Conservation (phyloP, 2,329 filamentous ascomycete genomes). For the Lasiodiplodia sp. region DNA sequence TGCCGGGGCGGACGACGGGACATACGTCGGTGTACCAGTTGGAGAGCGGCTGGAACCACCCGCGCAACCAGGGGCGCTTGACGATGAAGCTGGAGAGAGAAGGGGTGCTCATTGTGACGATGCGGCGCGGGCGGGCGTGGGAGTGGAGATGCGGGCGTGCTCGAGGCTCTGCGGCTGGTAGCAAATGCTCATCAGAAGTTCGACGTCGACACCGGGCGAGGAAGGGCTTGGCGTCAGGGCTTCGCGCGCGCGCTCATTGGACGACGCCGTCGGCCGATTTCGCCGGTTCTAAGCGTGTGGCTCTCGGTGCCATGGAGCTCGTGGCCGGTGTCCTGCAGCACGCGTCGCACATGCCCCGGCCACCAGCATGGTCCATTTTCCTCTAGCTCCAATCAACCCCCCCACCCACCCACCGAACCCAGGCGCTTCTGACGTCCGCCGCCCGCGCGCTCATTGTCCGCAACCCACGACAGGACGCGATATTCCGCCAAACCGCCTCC, state of each 20-base stretch:
- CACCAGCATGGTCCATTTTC: conserved; percentile 14
- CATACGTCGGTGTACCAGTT: conserved; percentile 79
- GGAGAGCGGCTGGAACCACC: conserved; percentile 79
- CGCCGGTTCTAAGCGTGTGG: background rate
- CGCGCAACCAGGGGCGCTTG: conserved; percentile 85
- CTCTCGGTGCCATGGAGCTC: background rate
- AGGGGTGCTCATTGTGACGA: conserved; percentile 69
- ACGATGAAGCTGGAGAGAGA: conserved; percentile 78
- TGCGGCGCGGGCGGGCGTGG: conserved; percentile 34
- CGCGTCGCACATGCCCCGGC: background rate
- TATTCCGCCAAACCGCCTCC: background rate
- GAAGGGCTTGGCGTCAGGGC: conserved; percentile 18
- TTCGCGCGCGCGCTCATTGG: conserved; percentile 14
- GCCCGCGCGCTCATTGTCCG: conserved; percentile 21
- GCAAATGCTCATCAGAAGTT: conserved; percentile 33
- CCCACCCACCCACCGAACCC: conserved; percentile 11
- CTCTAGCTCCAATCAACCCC: background rate
- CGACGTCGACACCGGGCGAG: conserved; percentile 4
- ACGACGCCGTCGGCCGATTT: background rate
- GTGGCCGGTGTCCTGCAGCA: conserved; percentile 4
- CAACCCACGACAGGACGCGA: conserved; percentile 13
- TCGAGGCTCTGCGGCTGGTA: conserved; percentile 37
- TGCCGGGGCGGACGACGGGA: background rate
- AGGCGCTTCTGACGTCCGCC: conserved; percentile 28
- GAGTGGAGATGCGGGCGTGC: conserved; percentile 30